phyloP scores from a whole-genome alignment of 2,329 filamentous ascomycete species.

The Aureobasidium sp. region DNA sequence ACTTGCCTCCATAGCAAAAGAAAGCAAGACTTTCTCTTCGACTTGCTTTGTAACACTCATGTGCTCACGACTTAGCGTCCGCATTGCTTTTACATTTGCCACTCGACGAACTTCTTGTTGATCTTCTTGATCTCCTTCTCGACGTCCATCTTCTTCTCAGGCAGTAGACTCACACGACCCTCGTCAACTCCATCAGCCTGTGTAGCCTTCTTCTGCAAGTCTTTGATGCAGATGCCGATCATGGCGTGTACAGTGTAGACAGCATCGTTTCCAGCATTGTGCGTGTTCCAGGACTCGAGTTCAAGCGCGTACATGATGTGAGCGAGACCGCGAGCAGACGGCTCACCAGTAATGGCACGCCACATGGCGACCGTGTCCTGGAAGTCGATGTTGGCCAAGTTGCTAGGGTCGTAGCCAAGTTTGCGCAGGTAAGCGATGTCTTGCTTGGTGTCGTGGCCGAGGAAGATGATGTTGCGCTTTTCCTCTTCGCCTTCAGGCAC shows the following conservation, averaged over 20 bases:
- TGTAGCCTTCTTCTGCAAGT: slow-evolving; percentile 23
- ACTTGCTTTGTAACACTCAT: not conserved
- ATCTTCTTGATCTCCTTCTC: not conserved
- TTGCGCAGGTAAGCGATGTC: slow-evolving; percentile 61
- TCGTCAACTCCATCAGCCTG: not conserved
- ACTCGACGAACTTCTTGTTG: not conserved
- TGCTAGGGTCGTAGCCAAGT: slow-evolving; percentile 54
- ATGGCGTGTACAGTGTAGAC: slow-evolving; percentile 59
- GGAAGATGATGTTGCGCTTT: slow-evolving; percentile 57
- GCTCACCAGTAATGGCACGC: slow-evolving; percentile 49
- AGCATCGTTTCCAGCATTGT: slow-evolving; percentile 32
- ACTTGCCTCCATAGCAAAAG: not conserved
- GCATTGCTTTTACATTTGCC: not conserved
- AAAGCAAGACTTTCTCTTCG: not conserved
- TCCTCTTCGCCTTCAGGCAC: not conserved
- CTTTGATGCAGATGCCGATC: slow-evolving; percentile 50
- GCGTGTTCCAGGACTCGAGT: slow-evolving; percentile 43
- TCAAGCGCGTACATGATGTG: slow-evolving; percentile 55
- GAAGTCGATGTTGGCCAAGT: slow-evolving; percentile 47
- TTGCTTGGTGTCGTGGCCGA: slow-evolving; percentile 62
- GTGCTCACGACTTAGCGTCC: not conserved
- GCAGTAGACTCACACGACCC: not conserved
- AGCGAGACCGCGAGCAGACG: slow-evolving; percentile 48
- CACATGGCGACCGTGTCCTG: slow-evolving; percentile 69
- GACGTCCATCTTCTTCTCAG: not conserved